Evolutionary conservation across 768 basidiomycete genomes (phyloP), one percentile per base, ranked within the genome.

Genomic region (Tylopilus sp.): DNA sequence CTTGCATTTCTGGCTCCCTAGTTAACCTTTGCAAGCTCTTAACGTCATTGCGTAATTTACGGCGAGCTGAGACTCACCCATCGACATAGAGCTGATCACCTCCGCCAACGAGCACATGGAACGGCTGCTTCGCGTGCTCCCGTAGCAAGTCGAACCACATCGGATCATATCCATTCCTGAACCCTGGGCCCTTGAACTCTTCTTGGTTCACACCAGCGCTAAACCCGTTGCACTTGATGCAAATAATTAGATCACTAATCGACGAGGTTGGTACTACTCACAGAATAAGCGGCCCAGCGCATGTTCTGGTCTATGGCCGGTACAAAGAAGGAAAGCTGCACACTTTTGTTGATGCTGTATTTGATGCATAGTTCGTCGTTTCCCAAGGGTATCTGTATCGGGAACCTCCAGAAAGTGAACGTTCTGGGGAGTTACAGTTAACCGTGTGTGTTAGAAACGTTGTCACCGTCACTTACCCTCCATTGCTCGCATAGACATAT

Each of bases 21-120:
- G 85, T 87, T 47, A 99, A 66, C 31, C 87, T 88, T 60, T 18
- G 17, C 26, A 40, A 10, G 36, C 44, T 9, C 39, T 61, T 56
- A 47, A 35, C 20, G 39, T 26, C 25, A 38, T 26, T 22, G 22
- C 3, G 6, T 45, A 26, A 12, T 33, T 40, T 20, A 13, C 4
- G n/a, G 38, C 22, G 18, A 50, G 36, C 15, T 20, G 26, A 17
- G 22, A 62, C 82, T 40, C 59, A 86, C 86, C 76, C 73, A 57
- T 93, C 91, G 55, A 90, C 91, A 61, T 93, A 97, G 17, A 97
- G 75, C 66, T 95, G 94, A 66, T 95, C 93, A 11, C 94, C 93
- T 18, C 95, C 95, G 17, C 95, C 95, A 6, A 97, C 85, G 31
- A 98, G 76, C n/a, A 76, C 82, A 62, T 99, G 95, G 65, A 93